Conservation (phyloP, 352 stramenopile species). For the Saprolegnia parasitica region DNA sequence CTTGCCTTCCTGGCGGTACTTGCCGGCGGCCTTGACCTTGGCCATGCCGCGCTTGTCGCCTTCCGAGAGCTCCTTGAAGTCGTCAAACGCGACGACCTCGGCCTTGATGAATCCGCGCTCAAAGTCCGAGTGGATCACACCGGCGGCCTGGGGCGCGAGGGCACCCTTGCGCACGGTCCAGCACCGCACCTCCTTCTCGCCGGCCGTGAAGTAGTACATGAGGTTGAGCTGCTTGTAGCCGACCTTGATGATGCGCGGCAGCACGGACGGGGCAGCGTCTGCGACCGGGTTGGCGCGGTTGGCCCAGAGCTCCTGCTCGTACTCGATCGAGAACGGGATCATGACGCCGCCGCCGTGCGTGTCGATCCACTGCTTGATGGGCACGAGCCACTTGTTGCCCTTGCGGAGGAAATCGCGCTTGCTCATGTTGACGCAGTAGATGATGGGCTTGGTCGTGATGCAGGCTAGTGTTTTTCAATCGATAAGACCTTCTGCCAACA, state of each 20-base stretch:
- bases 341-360: slow-evolving; percentile 79
- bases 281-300: slow-evolving; percentile 38
- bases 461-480: slow-evolving; percentile 29
- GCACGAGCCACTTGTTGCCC: slow-evolving; percentile 88
- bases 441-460: slow-evolving; percentile 83
- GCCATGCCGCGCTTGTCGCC: slow-evolving; percentile 64
- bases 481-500: background rate
- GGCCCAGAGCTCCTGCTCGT: slow-evolving; percentile 78
- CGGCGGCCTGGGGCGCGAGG: slow-evolving; percentile 47
- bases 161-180: slow-evolving; percentile 61
- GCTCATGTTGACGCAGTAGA: slow-evolving; percentile 92
- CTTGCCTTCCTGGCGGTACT: slow-evolving; percentile 88
- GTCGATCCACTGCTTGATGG: slow-evolving; percentile 88
- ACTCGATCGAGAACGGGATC: slow-evolving; percentile 91
- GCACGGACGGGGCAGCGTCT: slow-evolving; percentile 39
- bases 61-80: slow-evolving; percentile 82
- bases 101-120: slow-evolving; percentile 89
- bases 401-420: slow-evolving; percentile 90
- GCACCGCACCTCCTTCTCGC: slow-evolving; percentile 86
- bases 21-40: slow-evolving; percentile 86
- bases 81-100: slow-evolving; percentile 76
- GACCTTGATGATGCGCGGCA: slow-evolving; percentile 89
- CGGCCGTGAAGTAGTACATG: slow-evolving; percentile 90
- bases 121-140: slow-evolving; percentile 92
- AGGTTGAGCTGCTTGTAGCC: slow-evolving; percentile 90